These are phyloP conservation scores for Parathielavia appendiculata DNA, from an alignment of 495 filamentous ascomycete species.

Conservation along the genomic window DNA sequence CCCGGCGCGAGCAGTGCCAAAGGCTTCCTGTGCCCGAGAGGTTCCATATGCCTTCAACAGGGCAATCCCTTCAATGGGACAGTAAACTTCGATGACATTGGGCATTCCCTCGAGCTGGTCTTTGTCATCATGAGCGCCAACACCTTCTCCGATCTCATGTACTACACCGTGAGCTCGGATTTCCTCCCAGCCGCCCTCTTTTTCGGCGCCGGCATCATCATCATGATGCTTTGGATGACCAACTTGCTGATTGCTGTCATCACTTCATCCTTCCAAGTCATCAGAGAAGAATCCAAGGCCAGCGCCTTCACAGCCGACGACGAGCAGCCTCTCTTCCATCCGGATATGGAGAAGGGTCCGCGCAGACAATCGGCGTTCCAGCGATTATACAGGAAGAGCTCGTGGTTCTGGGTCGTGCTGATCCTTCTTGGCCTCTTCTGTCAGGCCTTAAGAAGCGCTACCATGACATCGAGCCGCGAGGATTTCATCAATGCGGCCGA, in stretches of 20 bases:
- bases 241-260: slow-evolving; percentile 98
- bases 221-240: slow-evolving; percentile 94
- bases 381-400: slow-evolving; percentile 63
- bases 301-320: slow-evolving; percentile 86
- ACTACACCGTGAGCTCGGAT: slow-evolving; percentile 85
- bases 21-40: slow-evolving; percentile 82
- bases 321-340: slow-evolving; percentile 36
- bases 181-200: slow-evolving; percentile 80
- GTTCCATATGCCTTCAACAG: slow-evolving; percentile 76
- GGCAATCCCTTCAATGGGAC: slow-evolving; percentile 79
- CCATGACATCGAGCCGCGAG: slow-evolving; percentile 56
- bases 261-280: slow-evolving; percentile 97
- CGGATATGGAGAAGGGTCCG: slow-evolving; percentile 43
- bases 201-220: slow-evolving; percentile 80
- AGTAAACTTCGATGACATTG: slow-evolving; percentile 90
- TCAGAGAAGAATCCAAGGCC: slow-evolving; percentile 88
- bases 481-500: slow-evolving; percentile 59
- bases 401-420: slow-evolving; percentile 72
- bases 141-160: slow-evolving; percentile 90
- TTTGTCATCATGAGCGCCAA: slow-evolving; percentile 99
- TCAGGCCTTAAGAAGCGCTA: slow-evolving; percentile 68
- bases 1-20: slow-evolving; percentile 54
- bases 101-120: slow-evolving; percentile 87
- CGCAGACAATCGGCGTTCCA: slow-evolving; percentile 56
- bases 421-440: slow-evolving; percentile 72